Base-by-base conservation (phyloP, 2,329 filamentous ascomycete species). In the Huntiella omanensis region DNA sequence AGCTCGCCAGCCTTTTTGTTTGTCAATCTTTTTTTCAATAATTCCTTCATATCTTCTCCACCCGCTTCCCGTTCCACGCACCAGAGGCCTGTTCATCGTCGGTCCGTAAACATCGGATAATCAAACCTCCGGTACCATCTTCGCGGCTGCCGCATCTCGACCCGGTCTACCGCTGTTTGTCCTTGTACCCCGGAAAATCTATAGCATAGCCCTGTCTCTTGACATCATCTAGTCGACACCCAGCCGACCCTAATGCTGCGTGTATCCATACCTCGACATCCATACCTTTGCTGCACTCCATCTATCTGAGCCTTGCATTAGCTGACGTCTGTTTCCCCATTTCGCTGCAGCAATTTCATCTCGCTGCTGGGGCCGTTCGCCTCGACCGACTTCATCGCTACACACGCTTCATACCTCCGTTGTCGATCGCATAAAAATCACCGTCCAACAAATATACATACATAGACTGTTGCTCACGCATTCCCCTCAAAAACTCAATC, bases 211-310 rank as follows among this genome's bases (percentile, higher is more conserved):
- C 22, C 22, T 28, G 22, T 28, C 22, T 28, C 22, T 28, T 28
- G 22, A 28, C 22, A 28, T 28, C 22, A 28, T 28, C 22, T 2
- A 8, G 22, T 28, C 22, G 22, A 28, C 22, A 28, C 22, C 22
- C 37, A 39, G 39, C 39, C 19, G 15, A n/a, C 19, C 39, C 17
- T n/a, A 41, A 41, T 41, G 37, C 45, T 47, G 22, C 38, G 15
- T 47, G 33, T 41, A 41, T 28, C 39, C 32, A 41, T 46, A 46
- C 33, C 17, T 35, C 37, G 44, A 40, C 10, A 39, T 40, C 32
- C 19, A 32, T 41, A 33, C 17, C 17, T 19, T 33, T 11, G 28
- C n/a, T 17, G 22, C 38, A 28, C 39, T 22, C 39, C 39, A 19
- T 41, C 19, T 12, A 41, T 12, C 39, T 19, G 39, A 41, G 19